Evolutionary conservation across 116 monocot genomes (phyloP).

Genomic region (Papilionanthe hybrid): DNA sequence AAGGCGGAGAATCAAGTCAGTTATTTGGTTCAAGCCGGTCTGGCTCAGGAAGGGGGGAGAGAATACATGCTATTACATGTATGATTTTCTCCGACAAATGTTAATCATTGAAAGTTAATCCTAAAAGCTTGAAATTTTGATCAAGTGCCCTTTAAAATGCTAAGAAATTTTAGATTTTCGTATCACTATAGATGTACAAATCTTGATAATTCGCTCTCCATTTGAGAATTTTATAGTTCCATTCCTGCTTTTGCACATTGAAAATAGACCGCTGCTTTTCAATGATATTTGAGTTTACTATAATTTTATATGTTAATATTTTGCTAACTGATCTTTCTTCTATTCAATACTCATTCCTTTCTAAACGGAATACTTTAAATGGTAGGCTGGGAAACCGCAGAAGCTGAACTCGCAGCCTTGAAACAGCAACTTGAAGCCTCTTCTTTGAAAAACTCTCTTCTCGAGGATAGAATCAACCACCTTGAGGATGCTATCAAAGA

Average conservation of each 20-base stretch:
- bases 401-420: constrained; percentile 21
- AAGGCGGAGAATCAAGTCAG: too few relatives aligned
- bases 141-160: background rate
- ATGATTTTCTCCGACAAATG: too few relatives aligned
- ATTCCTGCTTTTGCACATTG: background rate
- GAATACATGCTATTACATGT: too few relatives aligned
- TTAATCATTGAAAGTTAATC: background rate
- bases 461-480: too few relatives aligned
- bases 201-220: too few relatives aligned
- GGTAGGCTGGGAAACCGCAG: constrained; percentile 35
- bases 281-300: background rate
- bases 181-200: background rate
- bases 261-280: background rate
- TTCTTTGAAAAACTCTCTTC: background rate
- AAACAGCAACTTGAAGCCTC: constrained; percentile 33
- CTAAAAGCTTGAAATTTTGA: background rate
- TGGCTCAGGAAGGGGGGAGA: too few relatives aligned
- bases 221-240: background rate
- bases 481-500: too few relatives aligned
- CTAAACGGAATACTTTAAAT: background rate
- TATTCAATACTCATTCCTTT: background rate
- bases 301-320: background rate
- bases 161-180: background rate
- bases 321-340: too few relatives aligned
- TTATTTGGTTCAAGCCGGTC: too few relatives aligned